Conservation (phyloP, 2,329 filamentous ascomycete genomes). For the Verticillium nubilum region DNA sequence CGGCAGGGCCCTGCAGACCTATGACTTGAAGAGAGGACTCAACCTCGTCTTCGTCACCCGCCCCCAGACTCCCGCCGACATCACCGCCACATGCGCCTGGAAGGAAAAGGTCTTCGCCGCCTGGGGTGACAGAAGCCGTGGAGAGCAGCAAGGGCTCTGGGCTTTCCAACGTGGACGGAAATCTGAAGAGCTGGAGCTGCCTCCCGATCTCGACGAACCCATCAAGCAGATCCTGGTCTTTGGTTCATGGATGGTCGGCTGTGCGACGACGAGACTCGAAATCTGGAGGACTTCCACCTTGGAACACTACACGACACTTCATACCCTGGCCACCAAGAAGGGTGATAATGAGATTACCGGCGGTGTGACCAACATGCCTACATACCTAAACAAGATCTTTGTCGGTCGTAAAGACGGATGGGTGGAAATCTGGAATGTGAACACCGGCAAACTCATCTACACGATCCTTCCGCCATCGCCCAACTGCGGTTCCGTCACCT, state of each 20-base stretch:
- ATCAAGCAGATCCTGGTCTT: conserved; percentile 76
- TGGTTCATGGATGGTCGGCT: conserved; percentile 86
- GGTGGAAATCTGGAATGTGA: conserved; percentile 97
- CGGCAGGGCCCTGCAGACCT: conserved; percentile 86
- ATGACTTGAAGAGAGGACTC: conserved; percentile 84
- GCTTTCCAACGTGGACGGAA: conserved; percentile 88
- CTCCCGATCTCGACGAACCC: conserved; percentile 60
- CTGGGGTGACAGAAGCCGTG: conserved; percentile 62
- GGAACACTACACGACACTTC: conserved; percentile 87
- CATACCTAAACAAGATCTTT: conserved; percentile 93
- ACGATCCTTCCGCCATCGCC: conserved; percentile 74
- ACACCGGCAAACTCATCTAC: conserved; percentile 85
- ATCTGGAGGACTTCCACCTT: conserved; percentile 81
- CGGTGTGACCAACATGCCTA: conserved; percentile 82
- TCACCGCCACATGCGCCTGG: conserved; percentile 85
- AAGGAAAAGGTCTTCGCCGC: conserved; percentile 84
- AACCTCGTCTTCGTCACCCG: conserved; percentile 91
- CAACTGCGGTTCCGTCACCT: conserved; percentile 75
- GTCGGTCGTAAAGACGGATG: conserved; percentile 81
- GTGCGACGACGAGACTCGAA: conserved; percentile 69
- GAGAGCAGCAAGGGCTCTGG: conserved; percentile 68
- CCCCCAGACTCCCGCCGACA: conserved; percentile 78
- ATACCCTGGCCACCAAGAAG: conserved; percentile 49
- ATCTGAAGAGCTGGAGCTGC: conserved; percentile 67
- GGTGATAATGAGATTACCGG: conserved; percentile 68